Evolutionary conservation across 768 basidiomycete species (phyloP).

Genomic region (Tubosaeta sp.): DNA sequence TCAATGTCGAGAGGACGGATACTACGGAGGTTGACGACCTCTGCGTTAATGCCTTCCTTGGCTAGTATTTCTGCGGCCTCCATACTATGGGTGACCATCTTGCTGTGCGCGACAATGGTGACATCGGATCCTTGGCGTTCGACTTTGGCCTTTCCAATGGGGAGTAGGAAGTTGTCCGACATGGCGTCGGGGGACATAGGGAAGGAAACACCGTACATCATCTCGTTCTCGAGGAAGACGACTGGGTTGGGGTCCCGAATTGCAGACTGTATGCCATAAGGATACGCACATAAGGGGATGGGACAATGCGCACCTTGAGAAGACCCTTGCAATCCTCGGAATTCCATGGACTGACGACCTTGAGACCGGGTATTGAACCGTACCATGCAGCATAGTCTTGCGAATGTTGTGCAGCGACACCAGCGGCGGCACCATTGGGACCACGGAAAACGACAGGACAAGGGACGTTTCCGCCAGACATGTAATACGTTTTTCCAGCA

Average conservation of each 20-base stretch:
- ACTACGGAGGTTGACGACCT: constrained; percentile 94
- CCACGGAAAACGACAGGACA: constrained; percentile 99
- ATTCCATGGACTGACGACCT: constrained; percentile 96
- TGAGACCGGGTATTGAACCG: constrained; percentile 88
- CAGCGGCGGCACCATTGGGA: constrained; percentile 96
- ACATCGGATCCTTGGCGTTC: constrained; percentile 91
- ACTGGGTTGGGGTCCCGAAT: constrained; percentile 98
- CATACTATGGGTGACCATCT: constrained; percentile 93
- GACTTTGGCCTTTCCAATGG: constrained; percentile 96
- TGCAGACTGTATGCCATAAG: constrained; percentile 55
- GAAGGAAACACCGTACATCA: constrained; percentile 97
- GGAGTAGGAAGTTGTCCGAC: constrained; percentile 91
- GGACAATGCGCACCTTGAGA: constrained; percentile 63
- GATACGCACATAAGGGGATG: background rate
- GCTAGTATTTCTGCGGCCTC: constrained; percentile 92
- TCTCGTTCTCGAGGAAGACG: constrained; percentile 99
- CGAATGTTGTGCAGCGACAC: constrained; percentile 96
- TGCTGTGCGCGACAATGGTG: constrained; percentile 96
- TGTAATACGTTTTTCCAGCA: constrained; percentile 99
- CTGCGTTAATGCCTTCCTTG: constrained; percentile 96
- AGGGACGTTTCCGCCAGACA: constrained; percentile 98
- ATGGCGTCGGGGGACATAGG: constrained; percentile 93
- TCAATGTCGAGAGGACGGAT: constrained; percentile 98
- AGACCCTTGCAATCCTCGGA: constrained; percentile 99
- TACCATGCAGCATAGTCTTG: constrained; percentile 98